Percentiles rank a stretch among this genome's conserved stretches.
Conservation (phyloP, 2,329 filamentous ascomycete species). For the Calcarisporium arbuscula region DNA sequence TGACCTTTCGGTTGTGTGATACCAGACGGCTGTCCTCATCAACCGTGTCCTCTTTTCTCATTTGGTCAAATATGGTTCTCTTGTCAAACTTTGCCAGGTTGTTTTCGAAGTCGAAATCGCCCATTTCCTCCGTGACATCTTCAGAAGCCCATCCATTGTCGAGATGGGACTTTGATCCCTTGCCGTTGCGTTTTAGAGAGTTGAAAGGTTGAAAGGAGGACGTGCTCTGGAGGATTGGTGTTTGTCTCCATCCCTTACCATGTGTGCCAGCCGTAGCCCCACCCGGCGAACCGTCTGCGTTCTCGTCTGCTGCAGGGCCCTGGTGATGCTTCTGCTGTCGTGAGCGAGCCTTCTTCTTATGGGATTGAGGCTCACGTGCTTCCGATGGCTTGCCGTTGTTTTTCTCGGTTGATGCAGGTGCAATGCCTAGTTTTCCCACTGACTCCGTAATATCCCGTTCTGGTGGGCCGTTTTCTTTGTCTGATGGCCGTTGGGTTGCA, state of each 20-base stretch:
- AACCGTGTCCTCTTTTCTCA: conserved; percentile 78
- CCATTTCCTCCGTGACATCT: conserved; percentile 89
- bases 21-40: conserved; percentile 90
- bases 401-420: conserved; percentile 9
- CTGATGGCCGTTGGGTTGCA: no score
- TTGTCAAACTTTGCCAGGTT: conserved; percentile 95
- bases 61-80: conserved; percentile 82
- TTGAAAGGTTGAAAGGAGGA: conserved; percentile 58
- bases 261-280: conserved; percentile 21
- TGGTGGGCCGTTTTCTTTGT: no score
- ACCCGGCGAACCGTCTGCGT: conserved; percentile 18
- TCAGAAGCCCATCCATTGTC: conserved; percentile 93
- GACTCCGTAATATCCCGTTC: no score
- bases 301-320: conserved; percentile 19
- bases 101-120: conserved; percentile 88
- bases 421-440: no score
- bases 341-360: conserved; percentile 24
- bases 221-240: conserved; percentile 53
- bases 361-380: conserved; percentile 15
- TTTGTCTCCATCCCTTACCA: conserved; percentile 54
- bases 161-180: conserved; percentile 35
- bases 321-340: conserved; percentile 27
- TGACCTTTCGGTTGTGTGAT: conserved; percentile 70
- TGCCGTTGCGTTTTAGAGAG: conserved; percentile 51
- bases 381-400: conserved; percentile 14